phyloP scores from a whole-genome alignment of 2,329 filamentous ascomycete species.

The Colletotrichum simmondsii region DNA sequence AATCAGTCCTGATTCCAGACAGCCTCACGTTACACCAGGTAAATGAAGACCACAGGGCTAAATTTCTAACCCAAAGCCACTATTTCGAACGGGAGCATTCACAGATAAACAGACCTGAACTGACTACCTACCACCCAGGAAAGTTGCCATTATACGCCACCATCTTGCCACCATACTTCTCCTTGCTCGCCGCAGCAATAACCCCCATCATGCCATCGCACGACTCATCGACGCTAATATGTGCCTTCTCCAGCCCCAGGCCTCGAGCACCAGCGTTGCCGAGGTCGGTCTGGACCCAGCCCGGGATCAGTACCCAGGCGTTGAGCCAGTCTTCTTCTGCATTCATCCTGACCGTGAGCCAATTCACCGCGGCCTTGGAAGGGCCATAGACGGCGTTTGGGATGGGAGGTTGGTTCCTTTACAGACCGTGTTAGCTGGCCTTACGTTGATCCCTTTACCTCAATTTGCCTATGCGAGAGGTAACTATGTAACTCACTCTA shows the following conservation, averaged over 20 bases:
- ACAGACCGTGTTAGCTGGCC: neutral
- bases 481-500: neutral
- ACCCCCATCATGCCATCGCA: constrained; percentile 25
- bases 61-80: too few species aligned
- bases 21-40: too few species aligned
- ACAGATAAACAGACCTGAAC: too few species aligned
- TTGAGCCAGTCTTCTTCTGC: constrained; percentile 23
- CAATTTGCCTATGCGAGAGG: too few species aligned
- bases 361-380: constrained; percentile 4
- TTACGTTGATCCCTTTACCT: too few species aligned
- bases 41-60: too few species aligned
- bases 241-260: constrained; percentile 10
- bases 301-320: constrained; percentile 1
- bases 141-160: constrained; percentile 17
- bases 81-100: too few species aligned
- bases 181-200: constrained; percentile 31
- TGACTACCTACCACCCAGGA: neutral
- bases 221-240: constrained; percentile 10
- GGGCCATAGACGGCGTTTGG: constrained; percentile 17
- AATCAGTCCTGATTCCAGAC: too few species aligned
- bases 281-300: constrained; percentile 19
- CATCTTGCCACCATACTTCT: constrained; percentile 38
- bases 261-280: constrained; percentile 6
- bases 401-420: constrained; percentile 1
- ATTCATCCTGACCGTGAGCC: constrained; percentile 19